Evolutionary conservation across 2,329 filamentous ascomycete species (phyloP).

Genomic region (Apiospora rasikravindrae): DNA sequence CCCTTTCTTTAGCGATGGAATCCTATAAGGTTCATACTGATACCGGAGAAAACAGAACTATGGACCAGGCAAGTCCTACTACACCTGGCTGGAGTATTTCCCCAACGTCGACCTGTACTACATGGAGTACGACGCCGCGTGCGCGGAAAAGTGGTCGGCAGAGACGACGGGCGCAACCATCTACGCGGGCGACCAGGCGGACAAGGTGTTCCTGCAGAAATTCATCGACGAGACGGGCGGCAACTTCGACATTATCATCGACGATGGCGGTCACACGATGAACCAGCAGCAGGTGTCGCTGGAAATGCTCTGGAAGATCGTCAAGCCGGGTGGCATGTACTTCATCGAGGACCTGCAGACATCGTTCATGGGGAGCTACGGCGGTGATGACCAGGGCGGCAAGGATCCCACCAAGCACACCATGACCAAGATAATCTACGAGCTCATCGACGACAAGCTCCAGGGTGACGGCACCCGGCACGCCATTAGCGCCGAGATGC

Average conservation of each 20-base stretch:
- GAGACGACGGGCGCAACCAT: conserved; percentile 43
- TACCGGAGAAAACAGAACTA: conserved; percentile 32
- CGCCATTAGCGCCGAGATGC: conserved; percentile 32
- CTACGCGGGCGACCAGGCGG: conserved; percentile 46
- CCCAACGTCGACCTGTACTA: conserved; percentile 46
- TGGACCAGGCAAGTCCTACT: conserved; percentile 45
- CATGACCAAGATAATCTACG: conserved; percentile 36
- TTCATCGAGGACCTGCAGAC: conserved; percentile 43
- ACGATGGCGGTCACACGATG: conserved; percentile 47
- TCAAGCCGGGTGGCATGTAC: conserved; percentile 44
- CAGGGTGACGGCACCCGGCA: conserved; percentile 26
- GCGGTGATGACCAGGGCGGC: conserved; percentile 31
- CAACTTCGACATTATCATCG: conserved; percentile 47
- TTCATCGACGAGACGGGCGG: conserved; percentile 40
- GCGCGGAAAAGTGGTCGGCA: conserved; percentile 42
- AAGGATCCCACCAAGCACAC: conserved; percentile 32
- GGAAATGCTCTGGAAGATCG: conserved; percentile 41
- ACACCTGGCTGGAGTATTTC: conserved; percentile 48
- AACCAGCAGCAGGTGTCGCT: conserved; percentile 44
- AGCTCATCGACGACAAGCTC: conserved; percentile 35
- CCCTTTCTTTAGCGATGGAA: neutral
- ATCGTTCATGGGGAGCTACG: conserved; percentile 33
- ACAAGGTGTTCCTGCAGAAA: conserved; percentile 41
- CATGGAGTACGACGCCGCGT: conserved; percentile 45
- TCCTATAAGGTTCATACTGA: neutral